Conservation (phyloP, 306 rosid genomes). For the Spatholobus suberectus region DNA sequence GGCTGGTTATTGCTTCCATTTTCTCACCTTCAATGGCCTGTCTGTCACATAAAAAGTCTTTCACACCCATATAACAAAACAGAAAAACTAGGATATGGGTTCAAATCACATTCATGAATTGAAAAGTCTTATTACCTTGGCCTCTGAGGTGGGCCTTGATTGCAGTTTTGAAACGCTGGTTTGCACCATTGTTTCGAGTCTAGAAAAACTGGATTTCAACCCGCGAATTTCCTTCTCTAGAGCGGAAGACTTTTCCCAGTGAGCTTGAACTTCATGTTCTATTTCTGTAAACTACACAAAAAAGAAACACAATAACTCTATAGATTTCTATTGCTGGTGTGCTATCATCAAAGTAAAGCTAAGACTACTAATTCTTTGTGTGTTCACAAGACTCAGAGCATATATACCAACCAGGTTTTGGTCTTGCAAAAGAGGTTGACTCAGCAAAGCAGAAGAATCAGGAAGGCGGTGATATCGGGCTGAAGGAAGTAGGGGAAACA, state of each 20-base stretch:
- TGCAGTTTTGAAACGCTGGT: background rate
- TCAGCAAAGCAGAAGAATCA: background rate
- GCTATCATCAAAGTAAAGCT: too few relatives aligned
- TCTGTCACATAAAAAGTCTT: background rate
- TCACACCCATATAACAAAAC: background rate
- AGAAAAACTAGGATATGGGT: background rate
- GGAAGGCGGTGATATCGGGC: background rate
- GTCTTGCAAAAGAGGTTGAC: background rate
- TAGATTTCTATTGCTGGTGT: background rate
- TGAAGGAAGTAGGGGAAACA: background rate
- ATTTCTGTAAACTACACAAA: background rate
- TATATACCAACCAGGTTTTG: background rate
- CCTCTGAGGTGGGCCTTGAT: background rate
- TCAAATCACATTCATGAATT: background rate
- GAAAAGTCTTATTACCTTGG: background rate
- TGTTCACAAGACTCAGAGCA: too few relatives aligned
- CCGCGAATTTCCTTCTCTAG: constrained; percentile 2
- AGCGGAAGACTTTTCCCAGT: background rate
- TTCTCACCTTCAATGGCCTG: constrained; percentile 2
- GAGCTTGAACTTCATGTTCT: background rate
- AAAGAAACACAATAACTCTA: background rate
- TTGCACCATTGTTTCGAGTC: constrained; percentile 19
- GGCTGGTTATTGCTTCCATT: background rate
- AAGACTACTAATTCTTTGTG: too few relatives aligned
- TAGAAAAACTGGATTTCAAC: constrained; percentile 10